Evolutionary conservation across 2,329 filamentous ascomycete genomes (phyloP), one percentile per base, ranked within the genome.

Genomic region (Trichoderma atroviride): DNA sequence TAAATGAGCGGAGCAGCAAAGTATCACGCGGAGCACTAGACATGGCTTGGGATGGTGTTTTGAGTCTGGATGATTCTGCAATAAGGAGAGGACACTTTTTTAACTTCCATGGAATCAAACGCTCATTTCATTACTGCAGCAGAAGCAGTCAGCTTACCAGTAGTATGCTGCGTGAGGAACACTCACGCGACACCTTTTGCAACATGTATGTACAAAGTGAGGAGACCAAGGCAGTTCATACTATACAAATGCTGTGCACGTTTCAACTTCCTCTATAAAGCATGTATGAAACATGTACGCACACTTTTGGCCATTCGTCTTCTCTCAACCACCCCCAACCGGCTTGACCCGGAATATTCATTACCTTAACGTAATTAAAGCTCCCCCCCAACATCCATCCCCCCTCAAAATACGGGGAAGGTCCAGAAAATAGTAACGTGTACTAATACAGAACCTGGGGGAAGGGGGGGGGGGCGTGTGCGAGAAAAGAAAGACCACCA

Each of bases 1-100:
- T 66, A 66, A 66, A 58, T 31, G 29, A 31, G 53, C 29, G 52
- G 53, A 55, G 33, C 47, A 31, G 27, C 19, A 19, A 57, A 29
- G 37, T 55, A 58, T 66, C 63, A 66, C 63, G 63, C 63, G 63
- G 63, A 50, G 35, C 63, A 55, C 63, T 66, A 64, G 27, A 50
- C 16, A 43, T 16, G 47, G 47, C 47, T 24, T 43, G 33, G 33
- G 47, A 9, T 50, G 47, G 11, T 59, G 57, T 29, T 59, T 43
- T 19, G 19, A 16, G 56, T 29, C 40, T 37, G 22, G 14, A 24
- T 24, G 57, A 14, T 37, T 14, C 22, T 53, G 33, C 10, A 35
- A 35, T n/a, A 55, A 35, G 22, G 56, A 52, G 31, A 52, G 13
- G n/a, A 62, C 59, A 35, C 59, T 29, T 35, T 35, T 63, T 35